Evolutionary conservation across 192 early-diverging fungal species (phyloP).

Genomic region (Pilaira anomala): DNA sequence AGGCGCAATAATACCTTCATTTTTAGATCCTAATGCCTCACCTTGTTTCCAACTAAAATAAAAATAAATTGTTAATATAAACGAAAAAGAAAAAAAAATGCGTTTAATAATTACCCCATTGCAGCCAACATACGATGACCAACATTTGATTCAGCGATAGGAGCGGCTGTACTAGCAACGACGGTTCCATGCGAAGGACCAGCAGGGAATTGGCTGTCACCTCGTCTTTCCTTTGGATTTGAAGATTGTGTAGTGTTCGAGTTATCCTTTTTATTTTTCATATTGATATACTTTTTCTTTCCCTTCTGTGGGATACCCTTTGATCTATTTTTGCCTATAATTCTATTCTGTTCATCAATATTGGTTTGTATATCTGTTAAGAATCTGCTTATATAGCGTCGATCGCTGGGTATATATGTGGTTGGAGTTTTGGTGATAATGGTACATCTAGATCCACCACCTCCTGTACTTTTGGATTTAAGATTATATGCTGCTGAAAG

Average conservation of each 20-base stretch:
- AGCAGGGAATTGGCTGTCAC: neutral
- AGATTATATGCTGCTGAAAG: conserved; percentile 46
- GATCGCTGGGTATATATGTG: conserved; percentile 41
- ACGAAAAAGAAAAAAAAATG: neutral
- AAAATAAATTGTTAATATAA: conserved; percentile 5
- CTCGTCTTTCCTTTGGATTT: neutral
- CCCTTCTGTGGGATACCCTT: neutral
- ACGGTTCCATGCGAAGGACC: conserved; percentile 46
- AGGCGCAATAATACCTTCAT: conserved; percentile 47
- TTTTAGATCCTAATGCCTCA: conserved; percentile 42
- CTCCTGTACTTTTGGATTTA: conserved; percentile 44
- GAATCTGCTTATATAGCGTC: conserved; percentile 39
- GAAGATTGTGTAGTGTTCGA: neutral
- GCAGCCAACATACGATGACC: conserved; percentile 66
- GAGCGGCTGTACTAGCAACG: conserved; percentile 51
- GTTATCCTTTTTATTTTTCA: conserved; percentile 4
- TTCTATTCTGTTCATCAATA: conserved; percentile 15
- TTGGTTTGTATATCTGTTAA: conserved; percentile 38
- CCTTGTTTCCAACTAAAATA: conserved; percentile 46
- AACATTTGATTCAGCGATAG: conserved; percentile 56
- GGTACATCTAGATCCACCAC: conserved; percentile 26
- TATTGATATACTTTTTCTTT: neutral
- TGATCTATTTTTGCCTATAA: conserved; percentile 8
- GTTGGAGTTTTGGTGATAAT: conserved; percentile 36
- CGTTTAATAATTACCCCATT: conserved; percentile 53